These are phyloP conservation scores for Camillea tinctor DNA, from an alignment of 2,329 filamentous ascomycete species.

Conservation along the genomic window DNA sequence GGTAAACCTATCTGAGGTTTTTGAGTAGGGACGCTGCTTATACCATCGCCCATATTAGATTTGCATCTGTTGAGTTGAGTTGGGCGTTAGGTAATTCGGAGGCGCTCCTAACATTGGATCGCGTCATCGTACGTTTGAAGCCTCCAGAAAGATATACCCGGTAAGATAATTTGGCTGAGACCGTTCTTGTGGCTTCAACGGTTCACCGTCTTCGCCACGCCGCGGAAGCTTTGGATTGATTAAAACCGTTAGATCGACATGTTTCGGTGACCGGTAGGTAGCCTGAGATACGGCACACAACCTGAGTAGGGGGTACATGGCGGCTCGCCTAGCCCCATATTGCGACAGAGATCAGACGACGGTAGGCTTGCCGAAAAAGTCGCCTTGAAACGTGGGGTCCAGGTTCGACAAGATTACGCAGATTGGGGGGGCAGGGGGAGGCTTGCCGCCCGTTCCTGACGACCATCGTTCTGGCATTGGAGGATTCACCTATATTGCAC, in stretches of 20 bases:
- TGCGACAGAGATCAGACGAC: constrained; percentile 4
- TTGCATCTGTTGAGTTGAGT: neutral
- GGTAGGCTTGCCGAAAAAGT: constrained; percentile 14
- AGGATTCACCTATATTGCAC: neutral
- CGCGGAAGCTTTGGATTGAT: constrained; percentile 15
- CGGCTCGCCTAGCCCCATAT: constrained; percentile 5
- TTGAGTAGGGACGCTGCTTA: neutral
- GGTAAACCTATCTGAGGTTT: neutral
- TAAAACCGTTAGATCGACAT: constrained; percentile 17
- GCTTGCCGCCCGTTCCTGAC: neutral
- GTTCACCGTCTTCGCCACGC: constrained; percentile 8
- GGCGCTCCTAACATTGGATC: neutral
- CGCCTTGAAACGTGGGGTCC: constrained; percentile 23
- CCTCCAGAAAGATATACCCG: neutral
- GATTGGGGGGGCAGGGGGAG: too few relatives aligned
- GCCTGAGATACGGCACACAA: constrained; percentile 1
- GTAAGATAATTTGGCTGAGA: neutral
- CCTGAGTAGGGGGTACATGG: constrained; percentile 1
- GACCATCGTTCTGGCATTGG: constrained; percentile 2
- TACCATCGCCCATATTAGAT: neutral
- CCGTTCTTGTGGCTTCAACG: constrained; percentile 10
- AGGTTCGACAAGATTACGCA: constrained; percentile 6
- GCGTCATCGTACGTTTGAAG: neutral
- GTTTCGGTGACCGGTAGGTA: constrained; percentile 4
- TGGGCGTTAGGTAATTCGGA: neutral